Evolutionary conservation across 441 rosid species (phyloP).

Genomic region (Heliophila coronopifolia): DNA sequence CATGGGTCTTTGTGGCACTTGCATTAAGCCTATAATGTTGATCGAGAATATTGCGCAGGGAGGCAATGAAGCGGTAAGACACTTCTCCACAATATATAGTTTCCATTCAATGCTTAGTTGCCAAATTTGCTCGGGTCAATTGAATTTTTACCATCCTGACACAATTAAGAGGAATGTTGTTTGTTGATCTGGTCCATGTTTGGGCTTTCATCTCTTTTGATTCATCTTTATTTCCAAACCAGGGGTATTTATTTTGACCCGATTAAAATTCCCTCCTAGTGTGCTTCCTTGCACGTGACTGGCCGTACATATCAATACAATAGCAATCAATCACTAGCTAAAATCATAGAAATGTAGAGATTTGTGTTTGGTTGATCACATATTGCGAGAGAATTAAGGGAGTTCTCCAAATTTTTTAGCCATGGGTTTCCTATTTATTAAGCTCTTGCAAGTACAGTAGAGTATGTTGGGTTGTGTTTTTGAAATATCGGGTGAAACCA

Average conservation of each 20-base stretch:
- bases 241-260: not conserved
- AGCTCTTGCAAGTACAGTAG: conserved; percentile 6
- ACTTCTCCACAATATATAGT: conserved; percentile 3
- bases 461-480: conserved; percentile 6
- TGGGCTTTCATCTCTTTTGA: conserved; percentile 10
- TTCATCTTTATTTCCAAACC: not conserved
- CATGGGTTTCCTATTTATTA: not conserved
- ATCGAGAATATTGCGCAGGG: conserved; percentile 59
- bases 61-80: conserved; percentile 58
- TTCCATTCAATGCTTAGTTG: conserved; percentile 1
- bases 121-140: conserved; percentile 13
- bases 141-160: conserved; percentile 13
- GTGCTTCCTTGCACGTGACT: conserved; percentile 15
- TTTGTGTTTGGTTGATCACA: not conserved
- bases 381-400: not conserved
- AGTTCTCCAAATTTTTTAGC: conserved; percentile 3
- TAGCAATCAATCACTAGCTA: conserved; percentile 1
- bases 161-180: conserved; percentile 4
- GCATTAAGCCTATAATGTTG: conserved; percentile 85
- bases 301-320: too few relatives aligned
- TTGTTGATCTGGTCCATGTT: conserved; percentile 12
- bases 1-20: conserved; percentile 90
- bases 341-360: not conserved
- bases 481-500: not conserved
- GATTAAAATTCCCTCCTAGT: not conserved